Percentiles rank a stretch among this genome's conserved stretches.
phyloP scores from a whole-genome alignment of 1,284 basidiomycete species.

The Sutorius eximius region DNA sequence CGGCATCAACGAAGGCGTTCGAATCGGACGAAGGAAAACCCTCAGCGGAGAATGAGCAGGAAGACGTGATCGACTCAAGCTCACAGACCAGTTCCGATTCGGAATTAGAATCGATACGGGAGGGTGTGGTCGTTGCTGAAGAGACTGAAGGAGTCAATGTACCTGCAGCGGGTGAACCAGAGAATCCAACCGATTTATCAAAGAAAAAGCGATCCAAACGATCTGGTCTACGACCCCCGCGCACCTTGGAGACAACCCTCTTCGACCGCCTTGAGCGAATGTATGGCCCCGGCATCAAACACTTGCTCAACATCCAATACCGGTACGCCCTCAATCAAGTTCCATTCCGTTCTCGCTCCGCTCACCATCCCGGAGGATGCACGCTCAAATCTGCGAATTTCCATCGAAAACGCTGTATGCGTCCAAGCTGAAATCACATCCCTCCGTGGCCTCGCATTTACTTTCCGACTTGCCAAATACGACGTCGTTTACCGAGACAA shows the following conservation, averaged over 20 bases:
- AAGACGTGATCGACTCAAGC: slow-evolving; percentile 4
- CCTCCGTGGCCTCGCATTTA: slow-evolving; percentile 69
- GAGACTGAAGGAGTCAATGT: slow-evolving; percentile 19
- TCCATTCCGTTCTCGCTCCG: not conserved
- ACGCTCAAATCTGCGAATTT: slow-evolving; percentile 81
- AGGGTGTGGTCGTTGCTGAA: slow-evolving; percentile 24
- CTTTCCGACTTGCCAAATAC: slow-evolving; percentile 68
- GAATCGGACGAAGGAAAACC: not conserved
- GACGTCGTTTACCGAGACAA: slow-evolving; percentile 40
- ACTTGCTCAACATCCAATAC: slow-evolving; percentile 86
- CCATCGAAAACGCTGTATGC: slow-evolving; percentile 85
- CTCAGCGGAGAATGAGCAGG: not conserved
- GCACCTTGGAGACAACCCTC: slow-evolving; percentile 83
- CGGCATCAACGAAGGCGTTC: not conserved
- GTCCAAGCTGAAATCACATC: slow-evolving; percentile 68
- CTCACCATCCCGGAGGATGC: slow-evolving; percentile 63
- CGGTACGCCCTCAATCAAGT: slow-evolving; percentile 49
- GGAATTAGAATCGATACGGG: slow-evolving; percentile 22
- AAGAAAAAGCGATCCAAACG: slow-evolving; percentile 22
- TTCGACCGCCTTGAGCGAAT: slow-evolving; percentile 89
- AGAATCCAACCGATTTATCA: slow-evolving; percentile 15
- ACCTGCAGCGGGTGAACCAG: slow-evolving; percentile 6
- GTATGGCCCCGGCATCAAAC: slow-evolving; percentile 82
- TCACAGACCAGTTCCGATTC: slow-evolving; percentile 13
- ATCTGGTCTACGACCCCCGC: slow-evolving; percentile 57